Conservation (phyloP, 345 rosid genomes). For the Theobroma cacao region DNA sequence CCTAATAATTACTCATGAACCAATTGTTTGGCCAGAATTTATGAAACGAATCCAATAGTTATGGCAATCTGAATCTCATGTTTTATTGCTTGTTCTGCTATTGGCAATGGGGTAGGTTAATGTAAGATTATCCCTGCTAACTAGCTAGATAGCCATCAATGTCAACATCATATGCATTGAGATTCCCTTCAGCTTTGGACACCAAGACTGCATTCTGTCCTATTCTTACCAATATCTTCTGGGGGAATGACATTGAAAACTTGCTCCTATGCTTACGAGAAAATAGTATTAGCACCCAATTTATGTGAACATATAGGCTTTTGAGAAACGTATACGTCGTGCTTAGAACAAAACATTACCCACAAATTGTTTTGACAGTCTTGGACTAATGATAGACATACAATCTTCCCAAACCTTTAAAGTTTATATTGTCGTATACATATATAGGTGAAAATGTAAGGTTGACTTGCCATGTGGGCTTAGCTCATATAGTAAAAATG, state of each 20-base stretch:
- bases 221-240: not conserved
- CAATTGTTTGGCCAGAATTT: no score
- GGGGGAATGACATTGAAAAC: not conserved
- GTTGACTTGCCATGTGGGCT: no score
- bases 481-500: no score
- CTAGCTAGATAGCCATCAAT: not conserved
- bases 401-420: not conserved
- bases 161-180: not conserved
- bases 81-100: no score
- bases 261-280: not conserved
- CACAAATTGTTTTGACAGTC: not conserved
- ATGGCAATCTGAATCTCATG: not conserved
- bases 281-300: not conserved
- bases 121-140: not conserved
- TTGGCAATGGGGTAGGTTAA: no score
- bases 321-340: not conserved
- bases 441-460: not conserved
- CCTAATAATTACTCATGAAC: no score
- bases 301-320: not conserved
- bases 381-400: not conserved
- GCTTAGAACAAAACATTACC: not conserved
- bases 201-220: not conserved
- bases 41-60: not conserved
- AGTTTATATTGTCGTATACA: not conserved
- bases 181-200: not conserved